These are phyloP conservation scores for Striga hermonthica DNA, from an alignment of 305 asterid genomes.

Conservation along the genomic window DNA sequence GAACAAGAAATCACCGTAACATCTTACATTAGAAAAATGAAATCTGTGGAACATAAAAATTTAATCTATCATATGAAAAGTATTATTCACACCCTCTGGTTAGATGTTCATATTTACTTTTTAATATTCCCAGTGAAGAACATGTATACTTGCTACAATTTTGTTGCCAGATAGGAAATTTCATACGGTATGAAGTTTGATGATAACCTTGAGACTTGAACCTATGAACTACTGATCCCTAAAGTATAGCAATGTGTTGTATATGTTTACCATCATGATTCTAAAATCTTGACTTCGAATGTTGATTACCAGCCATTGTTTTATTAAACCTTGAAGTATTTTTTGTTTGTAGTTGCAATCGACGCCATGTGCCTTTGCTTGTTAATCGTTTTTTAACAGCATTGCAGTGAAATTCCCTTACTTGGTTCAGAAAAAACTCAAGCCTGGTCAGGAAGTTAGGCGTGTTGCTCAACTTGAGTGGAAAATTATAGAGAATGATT, in stretches of 20 bases:
- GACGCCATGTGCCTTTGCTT: conserved; percentile 10
- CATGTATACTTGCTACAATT: background rate
- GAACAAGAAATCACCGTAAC: conserved; percentile 6
- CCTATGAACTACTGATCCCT: conserved; percentile 17
- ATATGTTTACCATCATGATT: conserved; percentile 12
- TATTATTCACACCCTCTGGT: background rate
- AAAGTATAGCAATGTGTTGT: conserved; percentile 2
- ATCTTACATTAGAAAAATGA: conserved; percentile 19
- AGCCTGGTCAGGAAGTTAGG: conserved; percentile 88
- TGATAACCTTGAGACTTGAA: background rate
- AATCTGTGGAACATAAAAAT: conserved; percentile 1
- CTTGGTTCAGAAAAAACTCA: conserved; percentile 70
- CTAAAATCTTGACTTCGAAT: conserved; percentile 14
- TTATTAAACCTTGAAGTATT: conserved; percentile 13
- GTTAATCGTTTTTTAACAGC: conserved; percentile 49
- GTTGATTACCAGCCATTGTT: background rate
- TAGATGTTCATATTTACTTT: background rate
- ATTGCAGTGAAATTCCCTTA: conserved; percentile 79
- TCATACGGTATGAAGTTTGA: conserved; percentile 7
- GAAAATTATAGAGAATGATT: conserved; percentile 70
- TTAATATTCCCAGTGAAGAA: background rate
- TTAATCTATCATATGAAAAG: conserved; percentile 11
- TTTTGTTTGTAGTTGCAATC: conserved; percentile 20
- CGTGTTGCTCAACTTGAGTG: conserved; percentile 94
- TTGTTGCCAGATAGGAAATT: background rate